These are phyloP conservation scores for Hypericum perforatum DNA, from an alignment of 345 rosid species.

Conservation along the genomic window DNA sequence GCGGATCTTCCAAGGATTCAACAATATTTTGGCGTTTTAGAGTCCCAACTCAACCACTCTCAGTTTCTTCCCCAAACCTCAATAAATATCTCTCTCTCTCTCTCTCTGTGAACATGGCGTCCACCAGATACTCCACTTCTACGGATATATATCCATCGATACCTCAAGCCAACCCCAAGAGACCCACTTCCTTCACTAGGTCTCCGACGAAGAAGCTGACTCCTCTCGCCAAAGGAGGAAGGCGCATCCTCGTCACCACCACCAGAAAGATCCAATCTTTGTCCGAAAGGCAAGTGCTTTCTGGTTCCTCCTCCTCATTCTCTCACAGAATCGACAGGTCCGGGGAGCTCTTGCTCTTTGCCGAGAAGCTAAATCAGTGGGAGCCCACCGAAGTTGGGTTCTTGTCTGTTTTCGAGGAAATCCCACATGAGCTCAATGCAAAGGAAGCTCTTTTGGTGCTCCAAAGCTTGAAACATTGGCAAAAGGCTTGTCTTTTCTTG, in stretches of 20 bases:
- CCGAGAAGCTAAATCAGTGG: slow-evolving; percentile 59
- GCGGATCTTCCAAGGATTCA: too few species aligned
- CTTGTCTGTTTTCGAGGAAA: slow-evolving; percentile 37
- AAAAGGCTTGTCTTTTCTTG: slow-evolving; percentile 55
- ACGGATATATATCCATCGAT: slow-evolving; percentile 40
- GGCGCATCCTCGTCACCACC: slow-evolving; percentile 82
- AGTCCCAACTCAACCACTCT: background rate
- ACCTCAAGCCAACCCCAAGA: slow-evolving; percentile 31
- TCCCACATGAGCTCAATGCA: slow-evolving; percentile 46
- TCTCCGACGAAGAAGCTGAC: slow-evolving; percentile 6
- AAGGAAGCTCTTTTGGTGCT: slow-evolving; percentile 66
- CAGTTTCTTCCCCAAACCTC: background rate
- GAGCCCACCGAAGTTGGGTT: slow-evolving; percentile 36
- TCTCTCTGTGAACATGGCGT: slow-evolving; percentile 23
- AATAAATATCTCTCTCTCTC: background rate
- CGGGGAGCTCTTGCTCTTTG: slow-evolving; percentile 50
- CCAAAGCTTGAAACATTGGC: slow-evolving; percentile 63
- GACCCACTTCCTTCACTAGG: slow-evolving; percentile 27
- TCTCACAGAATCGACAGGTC: slow-evolving; percentile 48
- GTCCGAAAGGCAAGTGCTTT: slow-evolving; percentile 78
- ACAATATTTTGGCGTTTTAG: background rate
- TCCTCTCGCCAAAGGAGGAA: slow-evolving; percentile 45
- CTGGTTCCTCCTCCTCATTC: slow-evolving; percentile 45
- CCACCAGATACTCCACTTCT: slow-evolving; percentile 46
- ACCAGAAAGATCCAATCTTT: slow-evolving; percentile 17